Conservation (phyloP, 345 rosid species). For the Luvunga scandens region DNA sequence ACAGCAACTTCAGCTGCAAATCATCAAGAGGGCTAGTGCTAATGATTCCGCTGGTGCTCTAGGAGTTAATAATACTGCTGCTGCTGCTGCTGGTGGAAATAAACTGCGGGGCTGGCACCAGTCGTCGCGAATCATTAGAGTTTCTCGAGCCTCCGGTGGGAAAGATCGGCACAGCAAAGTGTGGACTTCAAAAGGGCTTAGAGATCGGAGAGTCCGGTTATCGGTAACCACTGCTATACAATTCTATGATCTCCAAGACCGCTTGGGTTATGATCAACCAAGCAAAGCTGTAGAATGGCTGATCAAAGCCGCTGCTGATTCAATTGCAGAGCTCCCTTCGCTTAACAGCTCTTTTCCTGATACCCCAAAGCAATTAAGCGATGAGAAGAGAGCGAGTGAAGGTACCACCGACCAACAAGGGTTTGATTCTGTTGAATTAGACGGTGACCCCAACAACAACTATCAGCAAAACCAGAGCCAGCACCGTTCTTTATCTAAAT, state of each 20-base stretch:
- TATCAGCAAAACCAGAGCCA: conserved; percentile 51
- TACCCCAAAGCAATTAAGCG: conserved; percentile 56
- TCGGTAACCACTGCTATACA: conserved; percentile 92
- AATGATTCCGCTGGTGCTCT: conserved; percentile 22
- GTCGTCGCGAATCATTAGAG: conserved; percentile 88
- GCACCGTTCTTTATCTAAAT: conserved; percentile 65
- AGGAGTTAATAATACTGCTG: conserved; percentile 11
- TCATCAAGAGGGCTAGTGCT: conserved; percentile 33
- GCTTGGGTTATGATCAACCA: conserved; percentile 93
- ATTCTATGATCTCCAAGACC: conserved; percentile 90
- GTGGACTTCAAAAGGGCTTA: conserved; percentile 81
- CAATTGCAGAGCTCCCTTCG: conserved; percentile 85
- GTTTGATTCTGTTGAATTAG: conserved; percentile 53
- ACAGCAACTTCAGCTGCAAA: neutral
- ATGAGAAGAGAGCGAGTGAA: conserved; percentile 50
- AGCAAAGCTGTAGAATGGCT: conserved; percentile 98
- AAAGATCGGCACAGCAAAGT: conserved; percentile 99
- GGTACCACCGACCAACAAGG: conserved; percentile 37
- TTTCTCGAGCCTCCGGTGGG: conserved; percentile 94
- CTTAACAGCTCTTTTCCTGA: conserved; percentile 64
- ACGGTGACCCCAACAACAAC: conserved; percentile 31
- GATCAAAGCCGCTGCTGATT: conserved; percentile 79
- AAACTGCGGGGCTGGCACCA: conserved; percentile 65
- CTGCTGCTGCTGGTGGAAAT: conserved; percentile 19
- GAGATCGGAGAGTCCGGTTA: conserved; percentile 88